phyloP scores from a whole-genome alignment of 2,329 filamentous ascomycete species.

The Ophiosphaerella herpotricha region DNA sequence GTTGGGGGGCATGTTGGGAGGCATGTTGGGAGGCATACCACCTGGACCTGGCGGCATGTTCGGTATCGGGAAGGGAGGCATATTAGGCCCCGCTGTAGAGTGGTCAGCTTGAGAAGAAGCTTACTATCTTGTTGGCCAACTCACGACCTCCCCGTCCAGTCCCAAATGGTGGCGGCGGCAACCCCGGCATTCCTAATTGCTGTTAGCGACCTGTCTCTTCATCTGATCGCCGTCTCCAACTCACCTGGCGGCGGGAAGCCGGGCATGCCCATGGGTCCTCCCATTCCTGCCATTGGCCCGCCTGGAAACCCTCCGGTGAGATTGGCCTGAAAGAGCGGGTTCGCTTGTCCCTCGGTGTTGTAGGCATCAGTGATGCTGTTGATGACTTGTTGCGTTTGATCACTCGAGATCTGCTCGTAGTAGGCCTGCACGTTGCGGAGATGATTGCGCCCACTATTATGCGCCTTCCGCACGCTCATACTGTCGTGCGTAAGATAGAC shows the following conservation, averaged over 20 bases:
- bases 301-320: conserved; percentile 55
- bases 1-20: conserved; percentile 34
- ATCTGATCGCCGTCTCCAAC: background rate
- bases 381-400: conserved; percentile 97
- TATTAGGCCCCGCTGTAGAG: conserved; percentile 29
- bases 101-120: background rate
- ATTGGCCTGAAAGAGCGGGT: conserved; percentile 71
- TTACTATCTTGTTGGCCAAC: conserved; percentile 8
- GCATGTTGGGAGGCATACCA: conserved; percentile 39
- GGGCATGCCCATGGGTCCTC: conserved; percentile 11
- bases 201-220: background rate
- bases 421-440: conserved; percentile 97
- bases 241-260: conserved; percentile 27
- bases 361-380: conserved; percentile 97
- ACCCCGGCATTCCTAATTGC: conserved; percentile 38
- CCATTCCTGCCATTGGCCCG: conserved; percentile 27
- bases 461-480: conserved; percentile 98
- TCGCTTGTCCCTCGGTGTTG: conserved; percentile 89
- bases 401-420: conserved; percentile 98
- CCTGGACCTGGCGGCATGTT: conserved; percentile 42
- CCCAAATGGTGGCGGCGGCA: conserved; percentile 49
- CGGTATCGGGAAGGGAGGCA: conserved; percentile 40
- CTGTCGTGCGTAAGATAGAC: conserved; percentile 99
- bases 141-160: conserved; percentile 46
- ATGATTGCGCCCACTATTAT: conserved; percentile 96